phyloP scores from a whole-genome alignment of 2,329 filamentous ascomycete species.

The Trichophyton mentagrophytes region DNA sequence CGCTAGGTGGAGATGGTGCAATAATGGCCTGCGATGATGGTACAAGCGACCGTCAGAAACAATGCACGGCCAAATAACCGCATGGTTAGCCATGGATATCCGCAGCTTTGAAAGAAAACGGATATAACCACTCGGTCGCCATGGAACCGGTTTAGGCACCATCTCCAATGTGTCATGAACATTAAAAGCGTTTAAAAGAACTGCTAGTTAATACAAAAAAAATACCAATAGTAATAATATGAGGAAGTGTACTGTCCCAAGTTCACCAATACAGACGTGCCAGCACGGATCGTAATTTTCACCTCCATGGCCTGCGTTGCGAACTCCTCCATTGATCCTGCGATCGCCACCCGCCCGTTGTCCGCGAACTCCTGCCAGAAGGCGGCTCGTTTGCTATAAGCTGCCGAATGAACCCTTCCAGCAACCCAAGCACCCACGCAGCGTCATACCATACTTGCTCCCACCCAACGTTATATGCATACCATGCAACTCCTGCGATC shows the following conservation, averaged over 20 bases:
- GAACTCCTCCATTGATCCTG: background rate
- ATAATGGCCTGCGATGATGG: background rate
- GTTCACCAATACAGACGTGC: background rate
- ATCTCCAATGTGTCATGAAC: background rate
- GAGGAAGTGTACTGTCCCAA: background rate
- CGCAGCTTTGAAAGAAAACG: background rate
- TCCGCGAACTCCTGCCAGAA: conserved; percentile 8
- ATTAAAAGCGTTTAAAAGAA: background rate
- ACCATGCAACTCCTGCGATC: conserved; percentile 42
- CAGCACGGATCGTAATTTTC: background rate
- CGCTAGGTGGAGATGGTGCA: background rate
- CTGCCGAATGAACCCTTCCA: conserved; percentile 53
- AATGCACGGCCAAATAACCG: background rate
- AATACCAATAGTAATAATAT: background rate
- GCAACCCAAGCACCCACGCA: conserved; percentile 48
- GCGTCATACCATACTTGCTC: conserved; percentile 24
- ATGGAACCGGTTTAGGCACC: background rate
- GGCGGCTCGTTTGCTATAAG: conserved; percentile 29
- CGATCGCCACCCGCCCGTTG: background rate
- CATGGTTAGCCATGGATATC: background rate
- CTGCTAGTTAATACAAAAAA: background rate
- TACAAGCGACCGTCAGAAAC: too few species aligned
- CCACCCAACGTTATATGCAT: conserved; percentile 37
- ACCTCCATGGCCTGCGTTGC: background rate
- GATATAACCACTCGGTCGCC: background rate